Conservation (phyloP, 78 protist species). For the Anaeramoeba ignava region DNA sequence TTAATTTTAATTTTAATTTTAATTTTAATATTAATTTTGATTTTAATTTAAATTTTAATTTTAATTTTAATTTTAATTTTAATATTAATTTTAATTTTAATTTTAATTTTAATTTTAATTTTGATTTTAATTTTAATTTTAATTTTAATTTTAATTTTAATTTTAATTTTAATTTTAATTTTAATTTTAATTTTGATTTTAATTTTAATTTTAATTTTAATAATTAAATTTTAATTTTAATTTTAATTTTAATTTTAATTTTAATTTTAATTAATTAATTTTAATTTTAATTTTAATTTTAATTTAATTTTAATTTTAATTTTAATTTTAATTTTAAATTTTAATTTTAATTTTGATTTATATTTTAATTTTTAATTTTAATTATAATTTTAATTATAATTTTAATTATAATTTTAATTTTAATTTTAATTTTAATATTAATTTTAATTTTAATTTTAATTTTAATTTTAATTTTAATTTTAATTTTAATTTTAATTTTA, state of each 20-base stretch:
- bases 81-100: neutral
- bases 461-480: neutral
- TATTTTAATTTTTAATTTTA: neutral
- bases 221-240: too few relatives aligned
- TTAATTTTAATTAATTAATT: neutral
- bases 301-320: neutral
- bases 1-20: neutral
- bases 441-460: neutral
- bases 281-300: neutral
- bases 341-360: neutral
- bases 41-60: neutral
- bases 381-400: neutral
- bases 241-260: too few relatives aligned
- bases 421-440: neutral
- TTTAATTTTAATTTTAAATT: neutral
- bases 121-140: neutral
- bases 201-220: neutral
- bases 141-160: neutral
- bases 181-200: neutral
- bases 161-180: neutral
- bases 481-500: neutral
- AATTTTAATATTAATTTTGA: neutral
- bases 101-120: neutral
- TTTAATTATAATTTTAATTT: neutral
- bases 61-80: neutral